phyloP scores from a whole-genome alignment of 495 filamentous ascomycete genomes.

The Neurospora cerealis region DNA sequence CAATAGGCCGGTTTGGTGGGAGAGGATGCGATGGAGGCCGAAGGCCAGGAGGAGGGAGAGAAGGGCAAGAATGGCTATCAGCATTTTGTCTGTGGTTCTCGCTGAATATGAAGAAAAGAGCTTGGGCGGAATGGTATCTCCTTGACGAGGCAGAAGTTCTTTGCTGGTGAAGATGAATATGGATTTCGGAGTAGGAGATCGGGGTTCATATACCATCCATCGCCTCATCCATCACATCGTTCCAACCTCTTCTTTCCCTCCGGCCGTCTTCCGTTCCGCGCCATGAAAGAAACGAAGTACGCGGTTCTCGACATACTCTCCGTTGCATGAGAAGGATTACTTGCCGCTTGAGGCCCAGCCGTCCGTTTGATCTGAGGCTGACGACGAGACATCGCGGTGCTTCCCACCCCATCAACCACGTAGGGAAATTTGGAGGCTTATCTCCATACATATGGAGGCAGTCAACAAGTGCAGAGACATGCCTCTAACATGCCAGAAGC shows the following conservation, averaged over 20 bases:
- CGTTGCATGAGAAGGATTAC: not conserved
- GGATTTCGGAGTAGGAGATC: not conserved
- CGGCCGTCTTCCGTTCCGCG: not conserved
- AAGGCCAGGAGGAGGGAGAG: not conserved
- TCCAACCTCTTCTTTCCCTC: not conserved
- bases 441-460: not conserved
- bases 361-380: not conserved
- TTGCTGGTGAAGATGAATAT: not conserved
- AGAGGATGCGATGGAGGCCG: not conserved
- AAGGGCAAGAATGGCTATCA: not conserved
- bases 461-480: not conserved
- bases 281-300: not conserved
- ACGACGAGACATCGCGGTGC: not conserved
- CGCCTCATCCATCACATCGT: not conserved
- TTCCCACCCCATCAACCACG: too few relatives aligned
- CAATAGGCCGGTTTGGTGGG: not conserved
- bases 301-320: not conserved
- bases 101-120: too few relatives aligned
- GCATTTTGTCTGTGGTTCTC: not conserved
- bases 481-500: not conserved
- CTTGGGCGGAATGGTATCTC: not conserved
- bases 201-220: not conserved
- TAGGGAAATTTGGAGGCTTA: not conserved
- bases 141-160: not conserved
- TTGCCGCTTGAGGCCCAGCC: not conserved